Evolutionary conservation across 257 asterid genomes (phyloP).

Genomic region (Primulina tabacum): DNA sequence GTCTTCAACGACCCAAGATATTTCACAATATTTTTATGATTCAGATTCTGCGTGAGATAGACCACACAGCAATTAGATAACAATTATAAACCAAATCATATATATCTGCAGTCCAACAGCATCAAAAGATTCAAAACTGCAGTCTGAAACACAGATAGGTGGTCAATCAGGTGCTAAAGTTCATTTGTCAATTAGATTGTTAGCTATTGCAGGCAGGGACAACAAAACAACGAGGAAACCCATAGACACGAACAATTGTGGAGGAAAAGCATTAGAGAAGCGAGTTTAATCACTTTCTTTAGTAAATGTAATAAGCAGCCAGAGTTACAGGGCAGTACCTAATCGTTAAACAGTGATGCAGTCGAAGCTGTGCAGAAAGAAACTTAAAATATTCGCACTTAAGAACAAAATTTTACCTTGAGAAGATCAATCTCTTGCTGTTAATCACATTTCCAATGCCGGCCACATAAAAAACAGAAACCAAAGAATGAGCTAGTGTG

Average conservation of each 20-base stretch:
- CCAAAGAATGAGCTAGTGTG: conserved; percentile 17
- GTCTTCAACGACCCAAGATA: conserved; percentile 97
- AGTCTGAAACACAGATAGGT: background rate
- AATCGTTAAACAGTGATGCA: background rate
- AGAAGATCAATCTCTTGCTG: conserved; percentile 99
- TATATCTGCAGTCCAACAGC: background rate
- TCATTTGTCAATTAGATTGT: conserved; percentile 3
- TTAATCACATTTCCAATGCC: conserved; percentile 24
- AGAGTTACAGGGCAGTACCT: conserved; percentile 1
- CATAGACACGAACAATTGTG: conserved; percentile 2
- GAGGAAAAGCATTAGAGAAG: conserved; percentile 17
- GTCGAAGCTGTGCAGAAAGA: background rate
- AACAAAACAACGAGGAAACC: conserved; percentile 13
- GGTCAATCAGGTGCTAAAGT: conserved; percentile 10
- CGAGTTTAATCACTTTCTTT: background rate
- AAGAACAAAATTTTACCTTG: conserved; percentile 53
- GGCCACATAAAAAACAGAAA: conserved; percentile 8
- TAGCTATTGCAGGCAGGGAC: conserved; percentile 17
- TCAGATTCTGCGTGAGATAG: conserved; percentile 69
- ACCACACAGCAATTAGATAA: conserved; percentile 21
- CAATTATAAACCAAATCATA: conserved; percentile 17
- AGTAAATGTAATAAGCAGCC: conserved; percentile 2
- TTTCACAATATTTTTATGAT: conserved; percentile 94
- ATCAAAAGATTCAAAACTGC: background rate
- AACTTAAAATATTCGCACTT: conserved; percentile 12